A percentile compares a stretch with the other conserved stretches of the same genome.
These are phyloP conservation scores for Penicillium odoratum DNA, from an alignment of 495 filamentous ascomycete genomes.

Conservation along the genomic window DNA sequence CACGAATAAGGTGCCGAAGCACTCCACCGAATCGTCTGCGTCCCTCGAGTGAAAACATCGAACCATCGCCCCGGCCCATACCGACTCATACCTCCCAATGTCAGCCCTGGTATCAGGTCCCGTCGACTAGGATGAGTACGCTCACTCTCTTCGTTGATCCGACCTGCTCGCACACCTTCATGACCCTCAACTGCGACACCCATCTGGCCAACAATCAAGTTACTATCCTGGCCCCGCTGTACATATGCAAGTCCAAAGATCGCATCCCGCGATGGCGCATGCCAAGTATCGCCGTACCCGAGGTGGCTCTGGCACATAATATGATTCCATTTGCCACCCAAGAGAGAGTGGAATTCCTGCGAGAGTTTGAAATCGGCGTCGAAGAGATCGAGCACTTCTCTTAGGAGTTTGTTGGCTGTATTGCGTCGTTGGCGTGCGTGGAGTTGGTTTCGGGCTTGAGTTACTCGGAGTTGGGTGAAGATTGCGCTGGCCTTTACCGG, in stretches of 20 bases:
- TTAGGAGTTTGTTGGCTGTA: conserved; percentile 60
- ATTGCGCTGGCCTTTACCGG: conserved; percentile 63
- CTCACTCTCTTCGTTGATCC: conserved; percentile 50
- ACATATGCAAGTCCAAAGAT: conserved; percentile 26
- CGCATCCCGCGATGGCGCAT: conserved; percentile 24
- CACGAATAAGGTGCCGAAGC: conserved; percentile 53
- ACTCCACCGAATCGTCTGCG: conserved; percentile 55
- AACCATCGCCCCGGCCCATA: conserved; percentile 67
- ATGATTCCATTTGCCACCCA: conserved; percentile 72
- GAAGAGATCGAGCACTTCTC: conserved; percentile 59
- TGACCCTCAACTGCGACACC: conserved; percentile 63
- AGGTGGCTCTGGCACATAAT: conserved; percentile 65
- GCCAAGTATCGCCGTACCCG: conserved; percentile 46
- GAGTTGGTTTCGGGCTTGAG: conserved; percentile 59
- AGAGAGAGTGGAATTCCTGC: conserved; percentile 58
- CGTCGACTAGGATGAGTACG: conserved; percentile 58
- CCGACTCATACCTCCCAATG: conserved; percentile 58
- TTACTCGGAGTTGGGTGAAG: conserved; percentile 61
- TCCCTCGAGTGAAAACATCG: conserved; percentile 67
- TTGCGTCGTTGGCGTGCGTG: conserved; percentile 65
- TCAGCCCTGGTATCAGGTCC: conserved; percentile 46
- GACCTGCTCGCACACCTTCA: conserved; percentile 42
- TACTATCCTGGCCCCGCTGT: conserved; percentile 29
- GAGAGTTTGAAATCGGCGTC: conserved; percentile 63
- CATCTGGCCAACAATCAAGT: conserved; percentile 50